phyloP scores from a whole-genome alignment of 495 filamentous ascomycete genomes.

The Penicillium paradoxum region DNA sequence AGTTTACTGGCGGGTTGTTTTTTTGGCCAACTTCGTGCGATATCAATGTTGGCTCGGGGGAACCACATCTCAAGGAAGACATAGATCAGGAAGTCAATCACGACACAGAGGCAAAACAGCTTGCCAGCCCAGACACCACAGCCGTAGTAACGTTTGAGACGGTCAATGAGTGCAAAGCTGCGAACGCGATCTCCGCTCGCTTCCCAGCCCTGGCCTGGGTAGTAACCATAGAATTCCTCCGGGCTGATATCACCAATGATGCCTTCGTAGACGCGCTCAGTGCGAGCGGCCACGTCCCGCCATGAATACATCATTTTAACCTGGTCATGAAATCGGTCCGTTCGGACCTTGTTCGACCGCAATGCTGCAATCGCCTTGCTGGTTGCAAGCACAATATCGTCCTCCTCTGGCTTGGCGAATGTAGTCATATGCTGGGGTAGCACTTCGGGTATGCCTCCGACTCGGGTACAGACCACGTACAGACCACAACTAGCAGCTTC shows the following conservation, averaged over 20 bases:
- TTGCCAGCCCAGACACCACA: slow-evolving; percentile 99
- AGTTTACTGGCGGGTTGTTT: slow-evolving; percentile 42
- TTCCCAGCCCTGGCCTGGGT: slow-evolving; percentile 57
- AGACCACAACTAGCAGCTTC: slow-evolving; percentile 93
- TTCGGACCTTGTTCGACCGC: slow-evolving; percentile 81
- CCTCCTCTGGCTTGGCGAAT: slow-evolving; percentile 74
- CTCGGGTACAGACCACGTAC: slow-evolving; percentile 93
- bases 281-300: slow-evolving; percentile 89
- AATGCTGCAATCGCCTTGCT: slow-evolving; percentile 81
- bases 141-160: slow-evolving; percentile 94
- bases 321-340: slow-evolving; percentile 91
- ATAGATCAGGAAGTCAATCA: slow-evolving; percentile 88
- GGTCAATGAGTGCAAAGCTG: slow-evolving; percentile 88
- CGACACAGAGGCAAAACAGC: slow-evolving; percentile 88
- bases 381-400: slow-evolving; percentile 60
- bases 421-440: slow-evolving; percentile 86
- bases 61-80: slow-evolving; percentile 82
- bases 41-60: slow-evolving; percentile 79
- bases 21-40: slow-evolving; percentile 85
- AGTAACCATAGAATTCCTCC: slow-evolving; percentile 80
- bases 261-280: slow-evolving; percentile 90
- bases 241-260: slow-evolving; percentile 79
- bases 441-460: slow-evolving; percentile 95
- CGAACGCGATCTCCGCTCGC: slow-evolving; percentile 70
- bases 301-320: slow-evolving; percentile 98